Conservation (phyloP, 495 filamentous ascomycete species). For the Diplogelasinospora grovesii region DNA sequence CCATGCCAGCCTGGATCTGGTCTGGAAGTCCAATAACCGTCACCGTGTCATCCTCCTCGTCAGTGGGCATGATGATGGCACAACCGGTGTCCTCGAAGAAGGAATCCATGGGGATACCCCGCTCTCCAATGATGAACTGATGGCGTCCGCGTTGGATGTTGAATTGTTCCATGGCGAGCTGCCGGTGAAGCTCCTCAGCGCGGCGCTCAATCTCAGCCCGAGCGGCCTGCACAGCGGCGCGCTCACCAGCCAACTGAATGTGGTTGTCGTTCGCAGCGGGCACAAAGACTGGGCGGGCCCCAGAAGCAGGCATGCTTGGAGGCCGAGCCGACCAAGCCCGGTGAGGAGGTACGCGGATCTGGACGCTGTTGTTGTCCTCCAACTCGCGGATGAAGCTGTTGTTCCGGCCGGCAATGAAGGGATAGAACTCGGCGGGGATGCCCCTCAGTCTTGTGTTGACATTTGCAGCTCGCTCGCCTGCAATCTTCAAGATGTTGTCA, state of each 20-base stretch:
- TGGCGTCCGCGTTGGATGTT: constrained; percentile 72
- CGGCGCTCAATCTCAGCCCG: constrained; percentile 71
- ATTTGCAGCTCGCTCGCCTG: constrained; percentile 74
- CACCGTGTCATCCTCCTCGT: constrained; percentile 68
- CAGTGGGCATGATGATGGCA: constrained; percentile 69
- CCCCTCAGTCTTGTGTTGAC: constrained; percentile 69
- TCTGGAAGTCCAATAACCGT: constrained; percentile 76
- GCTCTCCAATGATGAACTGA: constrained; percentile 83
- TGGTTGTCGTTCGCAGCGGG: constrained; percentile 57
- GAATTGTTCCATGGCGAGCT: constrained; percentile 64
- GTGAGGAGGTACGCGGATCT: constrained; percentile 73
- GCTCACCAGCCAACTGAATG: constrained; percentile 83
- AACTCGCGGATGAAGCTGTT: constrained; percentile 59
- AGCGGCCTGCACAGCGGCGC: constrained; percentile 70
- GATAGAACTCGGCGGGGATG: constrained; percentile 88
- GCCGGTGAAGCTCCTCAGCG: constrained; percentile 61
- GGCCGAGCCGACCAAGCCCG: constrained; percentile 65
- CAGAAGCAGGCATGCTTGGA: constrained; percentile 55
- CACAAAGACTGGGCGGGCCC: constrained; percentile 58
- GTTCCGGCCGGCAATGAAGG: constrained; percentile 84
- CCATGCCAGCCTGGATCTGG: constrained; percentile 61
- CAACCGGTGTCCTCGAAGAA: constrained; percentile 91
- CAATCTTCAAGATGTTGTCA: constrained; percentile 75
- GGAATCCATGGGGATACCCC: constrained; percentile 67
- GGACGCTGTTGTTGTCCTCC: constrained; percentile 56